Evolutionary conservation across 805 yeast genomes (phyloP).

Genomic region (Kodamaea lidongshanica): DNA sequence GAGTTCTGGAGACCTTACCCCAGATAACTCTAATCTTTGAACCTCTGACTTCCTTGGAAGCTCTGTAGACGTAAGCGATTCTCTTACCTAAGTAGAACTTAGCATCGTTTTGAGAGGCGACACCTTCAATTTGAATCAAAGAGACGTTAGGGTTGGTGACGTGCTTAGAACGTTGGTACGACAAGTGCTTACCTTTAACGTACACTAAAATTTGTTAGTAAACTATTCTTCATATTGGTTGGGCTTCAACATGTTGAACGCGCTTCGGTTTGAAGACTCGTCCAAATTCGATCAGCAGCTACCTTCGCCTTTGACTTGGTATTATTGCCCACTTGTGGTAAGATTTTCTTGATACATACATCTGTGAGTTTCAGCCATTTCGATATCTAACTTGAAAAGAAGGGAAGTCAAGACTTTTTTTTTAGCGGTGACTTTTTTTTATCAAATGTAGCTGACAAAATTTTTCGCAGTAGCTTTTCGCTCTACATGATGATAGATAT

Average conservation of each 20-base stretch:
- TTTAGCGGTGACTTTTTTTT: no score
- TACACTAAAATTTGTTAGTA: constrained; percentile 61
- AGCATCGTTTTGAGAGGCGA: constrained; percentile 84
- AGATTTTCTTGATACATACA: constrained; percentile 54
- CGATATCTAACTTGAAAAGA: constrained; percentile 16
- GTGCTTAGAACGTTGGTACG: constrained; percentile 99
- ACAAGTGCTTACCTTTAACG: constrained; percentile 99
- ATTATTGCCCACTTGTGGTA: not conserved
- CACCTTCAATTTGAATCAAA: constrained; percentile 96
- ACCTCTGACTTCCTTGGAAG: constrained; percentile 96
- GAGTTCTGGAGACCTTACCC: constrained; percentile 99
- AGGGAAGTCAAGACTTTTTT: constrained; percentile 6
- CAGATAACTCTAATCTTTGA: constrained; percentile 99
- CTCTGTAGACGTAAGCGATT: constrained; percentile 99
- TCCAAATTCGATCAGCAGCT: no score
- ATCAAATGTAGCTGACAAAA: no score
- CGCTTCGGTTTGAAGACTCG: constrained; percentile 1
- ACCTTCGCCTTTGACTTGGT: not conserved
- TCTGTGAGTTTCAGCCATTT: constrained; percentile 97
- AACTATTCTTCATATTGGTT: not conserved
- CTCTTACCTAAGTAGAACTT: constrained; percentile 99
- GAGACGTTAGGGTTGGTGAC: constrained; percentile 98
- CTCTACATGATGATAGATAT: no score
- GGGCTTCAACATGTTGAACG: not conserved
- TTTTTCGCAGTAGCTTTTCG: no score